Evolutionary conservation across 208 protist genomes (phyloP), one percentile per base, ranked within the genome.

Genomic region (Leishmania guyanensis): DNA sequence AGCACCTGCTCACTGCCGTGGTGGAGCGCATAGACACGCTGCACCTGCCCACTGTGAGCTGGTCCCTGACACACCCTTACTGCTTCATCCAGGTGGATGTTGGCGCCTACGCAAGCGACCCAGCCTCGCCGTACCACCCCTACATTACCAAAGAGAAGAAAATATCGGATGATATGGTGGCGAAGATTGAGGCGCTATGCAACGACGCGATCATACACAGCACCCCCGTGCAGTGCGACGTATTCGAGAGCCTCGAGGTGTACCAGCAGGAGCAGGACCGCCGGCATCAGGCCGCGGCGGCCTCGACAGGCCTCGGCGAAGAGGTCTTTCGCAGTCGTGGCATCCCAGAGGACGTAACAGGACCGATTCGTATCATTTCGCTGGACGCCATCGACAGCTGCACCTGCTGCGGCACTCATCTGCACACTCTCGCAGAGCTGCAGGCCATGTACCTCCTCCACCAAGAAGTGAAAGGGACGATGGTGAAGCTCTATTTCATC

Each of bases 331-430:
- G 91, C 56, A 91, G 88, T 43, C 89, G 92, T 51, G 84, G 82
- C 33, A 97, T 97, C 80, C 94, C 94, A 8, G 85, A 84, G 8
- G 94, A 96, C 81, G 89, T 96, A 17, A 86, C 78, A 0, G 95
- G 92, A 5, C 88, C 92, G 8, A 93, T 98, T 65, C 93, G 95
- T 10, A 85, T 95, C 66, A 94, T 98, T 73, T 85, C 83, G n/a
- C 84, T 97, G 17, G 85, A 86, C n/a, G 79, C 84, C 17, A 80
- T 96, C 58, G 95, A 98, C 78, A 84, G 74, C 70, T 94, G 91
- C 83, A 92, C 89, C 17, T 98, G 95, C 85, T 98, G 95, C 75
- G 95, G 95, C n/a, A 98, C 95, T 33, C 95, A 98, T 77, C 88
- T 97, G 9, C 78, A 68, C 14, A 88, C 90, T 20, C 84, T 97